Evolutionary conservation across 1,284 basidiomycete species (phyloP), one percentile per base, ranked within the genome.

Genomic region (Apiotrichum laibachii): DNA sequence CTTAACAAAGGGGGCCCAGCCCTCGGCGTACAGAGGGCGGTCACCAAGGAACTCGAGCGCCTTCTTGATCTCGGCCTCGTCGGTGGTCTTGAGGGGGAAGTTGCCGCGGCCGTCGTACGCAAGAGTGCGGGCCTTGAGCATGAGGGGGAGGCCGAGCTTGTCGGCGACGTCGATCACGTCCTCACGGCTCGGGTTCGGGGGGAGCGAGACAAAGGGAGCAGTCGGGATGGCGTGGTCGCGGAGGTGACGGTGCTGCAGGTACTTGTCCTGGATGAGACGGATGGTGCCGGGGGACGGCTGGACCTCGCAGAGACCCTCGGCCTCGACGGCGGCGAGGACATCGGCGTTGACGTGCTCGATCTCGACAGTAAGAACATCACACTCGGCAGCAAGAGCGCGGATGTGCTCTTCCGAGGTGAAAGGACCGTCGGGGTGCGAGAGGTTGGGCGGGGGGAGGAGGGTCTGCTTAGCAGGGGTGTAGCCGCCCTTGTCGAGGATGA

Each of bases 91-190:
- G 47, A 99, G 77, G 22, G 89, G 87, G 69, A 85, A 94, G 77
- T 99, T 99, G 5, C 95, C 95, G 62, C 92, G 83, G 8, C 96
- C 95, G 72, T 99, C 96, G 77, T 99, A 99, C 0, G 94, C 96
- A 59, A 95, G 81, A 2, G 91, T 96, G 31, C 92, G 84, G 57
- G 89, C 92, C 79, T 99, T 99, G 68, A 99, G 85, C 95, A 99
- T 97, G 55, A 98, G 79, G 1, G 96, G 95, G 19, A 92, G 82
- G 5, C 93, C 92, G 13, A 96, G 82, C 49, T 77, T 75, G 6
- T 77, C 65, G 0, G 81, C 83, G 0, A 86, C 85, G 3, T 72
- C 76, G 49, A 80, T 72, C 46, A 95, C 81, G 5, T 87, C 85
- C 26, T 84, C 82, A 49, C 72, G 69, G 4, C 67, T 66, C 5